Conservation (phyloP, 1,284 basidiomycete genomes). For the Coriolopsis trogii region DNA sequence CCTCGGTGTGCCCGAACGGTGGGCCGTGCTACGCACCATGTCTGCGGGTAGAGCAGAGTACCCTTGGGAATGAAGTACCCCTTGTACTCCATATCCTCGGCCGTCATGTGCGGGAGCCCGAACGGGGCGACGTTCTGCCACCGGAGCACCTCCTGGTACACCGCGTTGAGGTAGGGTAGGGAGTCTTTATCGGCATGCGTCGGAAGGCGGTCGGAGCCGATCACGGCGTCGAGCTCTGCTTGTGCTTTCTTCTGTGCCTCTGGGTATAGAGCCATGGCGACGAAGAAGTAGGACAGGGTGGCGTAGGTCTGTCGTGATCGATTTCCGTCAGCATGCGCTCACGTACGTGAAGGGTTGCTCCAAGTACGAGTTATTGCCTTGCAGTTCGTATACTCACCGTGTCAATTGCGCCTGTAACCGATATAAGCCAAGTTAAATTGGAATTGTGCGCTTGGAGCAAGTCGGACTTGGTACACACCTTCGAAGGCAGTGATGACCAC, state of each 20-base stretch:
- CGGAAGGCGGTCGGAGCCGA: slow-evolving; percentile 33
- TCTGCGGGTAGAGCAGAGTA: slow-evolving; percentile 19
- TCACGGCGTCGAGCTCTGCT: slow-evolving; percentile 33
- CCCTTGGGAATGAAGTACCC: slow-evolving; percentile 26
- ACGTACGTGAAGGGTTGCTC: slow-evolving; percentile 10
- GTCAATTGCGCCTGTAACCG: neutral
- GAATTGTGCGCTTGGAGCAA: neutral
- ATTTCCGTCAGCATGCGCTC: neutral
- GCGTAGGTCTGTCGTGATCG: neutral
- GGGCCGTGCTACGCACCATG: slow-evolving; percentile 16
- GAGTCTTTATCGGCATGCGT: slow-evolving; percentile 11
- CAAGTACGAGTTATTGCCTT: neutral
- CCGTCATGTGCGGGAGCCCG: slow-evolving; percentile 5
- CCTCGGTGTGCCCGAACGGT: too few relatives aligned
- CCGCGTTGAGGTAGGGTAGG: slow-evolving; percentile 23
- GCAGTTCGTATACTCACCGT: neutral
- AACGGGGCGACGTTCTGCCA: slow-evolving; percentile 17
- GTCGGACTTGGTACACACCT: neutral
- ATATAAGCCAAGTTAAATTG: slow-evolving; percentile 8
- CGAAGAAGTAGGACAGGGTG: slow-evolving; percentile 27
- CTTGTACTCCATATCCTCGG: slow-evolving; percentile 9
- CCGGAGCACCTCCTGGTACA: slow-evolving; percentile 6
- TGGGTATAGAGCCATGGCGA: slow-evolving; percentile 37
- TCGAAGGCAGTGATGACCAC: slow-evolving; percentile 7
- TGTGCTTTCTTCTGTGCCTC: slow-evolving; percentile 32